Evolutionary conservation across 2,329 filamentous ascomycete species (phyloP).

Genomic region (Myrmaecium sp.): DNA sequence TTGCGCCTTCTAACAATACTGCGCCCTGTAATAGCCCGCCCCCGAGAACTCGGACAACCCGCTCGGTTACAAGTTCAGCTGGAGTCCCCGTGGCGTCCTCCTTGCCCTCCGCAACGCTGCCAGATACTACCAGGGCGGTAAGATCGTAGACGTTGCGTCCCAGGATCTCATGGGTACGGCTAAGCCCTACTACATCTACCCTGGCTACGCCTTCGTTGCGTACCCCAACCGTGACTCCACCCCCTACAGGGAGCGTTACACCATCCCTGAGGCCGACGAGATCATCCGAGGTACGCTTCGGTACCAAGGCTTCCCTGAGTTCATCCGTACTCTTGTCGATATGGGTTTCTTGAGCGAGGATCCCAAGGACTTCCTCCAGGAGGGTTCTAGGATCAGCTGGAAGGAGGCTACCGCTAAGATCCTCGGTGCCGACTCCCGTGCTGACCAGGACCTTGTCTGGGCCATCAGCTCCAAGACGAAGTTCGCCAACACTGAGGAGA

Average conservation of each 20-base stretch:
- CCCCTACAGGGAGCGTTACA: conserved; percentile 72
- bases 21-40: conserved; percentile 24
- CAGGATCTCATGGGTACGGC: conserved; percentile 69
- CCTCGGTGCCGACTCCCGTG: conserved; percentile 48
- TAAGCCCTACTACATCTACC: conserved; percentile 83
- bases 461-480: conserved; percentile 60
- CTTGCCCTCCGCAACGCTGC: conserved; percentile 77
- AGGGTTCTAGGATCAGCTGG: conserved; percentile 49
- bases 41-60: conserved; percentile 71
- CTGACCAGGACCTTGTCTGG: conserved; percentile 51
- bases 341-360: conserved; percentile 74
- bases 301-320: conserved; percentile 80
- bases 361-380: conserved; percentile 45
- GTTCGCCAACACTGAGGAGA: conserved; percentile 52
- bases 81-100: conserved; percentile 63
- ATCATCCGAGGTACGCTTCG: conserved; percentile 71
- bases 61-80: conserved; percentile 81
- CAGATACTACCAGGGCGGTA: conserved; percentile 64
- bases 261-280: conserved; percentile 81
- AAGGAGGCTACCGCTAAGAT: conserved; percentile 70
- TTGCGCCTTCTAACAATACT: not conserved
- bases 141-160: conserved; percentile 40
- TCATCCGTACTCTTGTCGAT: conserved; percentile 74
- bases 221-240: conserved; percentile 91
- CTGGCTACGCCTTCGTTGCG: conserved; percentile 73